These are phyloP conservation scores for Metarhizium robertsii DNA, from an alignment of 2,329 filamentous ascomycete species.

Conservation along the genomic window DNA sequence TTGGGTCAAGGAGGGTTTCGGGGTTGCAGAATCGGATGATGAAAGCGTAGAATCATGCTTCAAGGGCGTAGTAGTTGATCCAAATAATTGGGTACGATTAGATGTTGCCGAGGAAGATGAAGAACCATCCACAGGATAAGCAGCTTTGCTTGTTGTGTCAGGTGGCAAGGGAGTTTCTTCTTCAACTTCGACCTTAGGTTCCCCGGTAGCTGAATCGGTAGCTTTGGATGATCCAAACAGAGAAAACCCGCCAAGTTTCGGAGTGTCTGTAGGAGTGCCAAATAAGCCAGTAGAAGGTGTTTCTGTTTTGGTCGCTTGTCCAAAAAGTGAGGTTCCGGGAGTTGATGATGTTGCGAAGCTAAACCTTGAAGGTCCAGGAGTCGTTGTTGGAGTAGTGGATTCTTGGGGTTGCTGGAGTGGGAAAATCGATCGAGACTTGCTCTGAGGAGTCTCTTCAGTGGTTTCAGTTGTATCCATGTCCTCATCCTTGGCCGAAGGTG, in stretches of 20 bases:
- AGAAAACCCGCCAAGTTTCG: constrained; percentile 14
- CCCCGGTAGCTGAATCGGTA: constrained; percentile 3
- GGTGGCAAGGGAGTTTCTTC: constrained; percentile 41
- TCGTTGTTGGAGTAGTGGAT: constrained; percentile 41
- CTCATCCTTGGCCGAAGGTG: constrained; percentile 35
- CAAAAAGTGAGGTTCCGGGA: constrained; percentile 24
- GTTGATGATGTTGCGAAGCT: constrained; percentile 26
- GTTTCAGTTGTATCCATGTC: constrained; percentile 38
- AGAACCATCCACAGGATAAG: constrained; percentile 39
- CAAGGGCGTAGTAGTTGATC: constrained; percentile 16
- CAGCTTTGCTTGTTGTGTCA: constrained; percentile 44
- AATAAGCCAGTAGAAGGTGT: constrained; percentile 18
- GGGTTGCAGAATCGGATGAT: constrained; percentile 24
- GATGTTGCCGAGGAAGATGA: constrained; percentile 42
- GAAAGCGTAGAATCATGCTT: constrained; percentile 31
- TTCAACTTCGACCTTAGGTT: constrained; percentile 27
- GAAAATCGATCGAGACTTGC: constrained; percentile 25
- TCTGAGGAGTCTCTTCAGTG: constrained; percentile 25
- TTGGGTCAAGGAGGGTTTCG: constrained; percentile 10
- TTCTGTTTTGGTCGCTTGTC: constrained; percentile 20
- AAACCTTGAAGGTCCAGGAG: constrained; percentile 40
- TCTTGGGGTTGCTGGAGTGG: constrained; percentile 17
- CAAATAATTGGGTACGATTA: constrained; percentile 21
- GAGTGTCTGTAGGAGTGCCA: constrained; percentile 17
- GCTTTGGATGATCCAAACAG: constrained; percentile 15